Base-by-base conservation (phyloP, 352 stramenopile genomes). In the Globisporangium heterothallicum region DNA sequence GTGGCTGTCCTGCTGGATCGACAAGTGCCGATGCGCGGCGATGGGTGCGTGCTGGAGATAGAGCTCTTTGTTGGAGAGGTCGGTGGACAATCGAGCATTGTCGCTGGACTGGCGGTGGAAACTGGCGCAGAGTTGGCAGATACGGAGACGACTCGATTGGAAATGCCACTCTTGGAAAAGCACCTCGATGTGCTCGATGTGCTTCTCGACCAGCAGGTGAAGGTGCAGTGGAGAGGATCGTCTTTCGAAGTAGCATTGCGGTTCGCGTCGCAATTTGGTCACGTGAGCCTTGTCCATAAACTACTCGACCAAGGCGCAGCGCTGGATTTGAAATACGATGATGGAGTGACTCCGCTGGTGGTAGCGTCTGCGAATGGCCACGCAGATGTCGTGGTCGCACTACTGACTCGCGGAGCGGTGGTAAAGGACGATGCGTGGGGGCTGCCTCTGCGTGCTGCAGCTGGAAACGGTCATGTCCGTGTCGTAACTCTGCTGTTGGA, bases 121-220 rank as follows among this genome's bases (percentile, higher is more conserved):
- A 2, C 8, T 4, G 14, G 32, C 10, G 12, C 6, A 38, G 6
- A 38, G 32, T 16, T 38, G n/a, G n/a, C n/a, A n/a, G n/a, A n/a
- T n/a, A n/a, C n/a, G n/a, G n/a, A n/a, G n/a, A 35, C 47, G 21
- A 45, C 19, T 8, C 7, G 14, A 6, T 35, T 53, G 1, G 21
- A 38, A 8, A 14, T 56, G 22, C 36, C 32, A 21, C 49, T 56
- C 14, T 24, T 16, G 2, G 49, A 56, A 12, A 4, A 16, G 6
- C 49, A 56, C 19, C 49, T 56, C 18, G 38, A 46, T 8, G 38
- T 46, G 4, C 36, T 56, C 13, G 42, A 41, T 7, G 49, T 56
- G 36, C 36, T 56, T 27, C 25, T 56, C 12, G 49, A 56, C 36
- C 44, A 46, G 29, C 27, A 40, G 13, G 27, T 22, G n/a, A 38